A percentile compares a stretch with the other conserved stretches of the same genome.
These are phyloP conservation scores for Leucaena leucocephala DNA, from an alignment of 306 rosid species.

Conservation along the genomic window DNA sequence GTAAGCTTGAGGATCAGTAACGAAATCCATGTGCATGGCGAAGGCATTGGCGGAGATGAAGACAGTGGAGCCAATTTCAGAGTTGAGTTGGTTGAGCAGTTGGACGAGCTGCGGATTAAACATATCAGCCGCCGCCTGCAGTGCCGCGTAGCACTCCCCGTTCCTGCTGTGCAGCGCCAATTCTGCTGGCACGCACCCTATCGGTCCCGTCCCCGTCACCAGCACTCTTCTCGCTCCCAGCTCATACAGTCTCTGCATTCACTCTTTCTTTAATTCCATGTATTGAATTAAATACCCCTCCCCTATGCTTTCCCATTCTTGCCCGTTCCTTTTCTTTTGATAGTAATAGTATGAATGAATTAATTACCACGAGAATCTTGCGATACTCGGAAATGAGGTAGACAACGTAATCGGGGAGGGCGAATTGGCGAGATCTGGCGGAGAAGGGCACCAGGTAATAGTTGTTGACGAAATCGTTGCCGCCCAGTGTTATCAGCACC, in stretches of 20 bases:
- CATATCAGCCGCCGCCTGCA: slow-evolving; percentile 59
- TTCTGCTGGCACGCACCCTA: slow-evolving; percentile 82
- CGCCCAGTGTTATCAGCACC: slow-evolving; percentile 72
- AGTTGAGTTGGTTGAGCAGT: slow-evolving; percentile 49
- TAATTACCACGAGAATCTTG: slow-evolving; percentile 70
- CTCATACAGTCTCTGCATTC: slow-evolving; percentile 61
- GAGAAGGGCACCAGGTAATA: slow-evolving; percentile 79
- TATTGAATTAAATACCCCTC: too few relatives aligned
- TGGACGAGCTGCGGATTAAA: slow-evolving; percentile 70
- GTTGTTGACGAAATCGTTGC: slow-evolving; percentile 92
- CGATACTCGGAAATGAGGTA: slow-evolving; percentile 79
- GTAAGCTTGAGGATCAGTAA: slow-evolving; percentile 56
- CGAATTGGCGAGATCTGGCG: slow-evolving; percentile 80
- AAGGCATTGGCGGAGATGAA: slow-evolving; percentile 62
- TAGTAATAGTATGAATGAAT: too few relatives aligned
- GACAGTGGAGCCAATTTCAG: slow-evolving; percentile 48
- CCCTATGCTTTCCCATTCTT: too few relatives aligned
- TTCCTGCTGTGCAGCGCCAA: slow-evolving; percentile 53
- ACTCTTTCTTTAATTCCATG: not conserved
- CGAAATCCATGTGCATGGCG: slow-evolving; percentile 56
- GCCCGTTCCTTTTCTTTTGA: too few relatives aligned
- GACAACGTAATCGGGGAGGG: slow-evolving; percentile 74
- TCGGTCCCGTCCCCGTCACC: slow-evolving; percentile 78
- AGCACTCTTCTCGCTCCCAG: slow-evolving; percentile 70
- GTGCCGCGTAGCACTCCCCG: slow-evolving; percentile 59